phyloP scores from a whole-genome alignment of 2,329 filamentous ascomycete species.

The Emydomyces testavorans region DNA sequence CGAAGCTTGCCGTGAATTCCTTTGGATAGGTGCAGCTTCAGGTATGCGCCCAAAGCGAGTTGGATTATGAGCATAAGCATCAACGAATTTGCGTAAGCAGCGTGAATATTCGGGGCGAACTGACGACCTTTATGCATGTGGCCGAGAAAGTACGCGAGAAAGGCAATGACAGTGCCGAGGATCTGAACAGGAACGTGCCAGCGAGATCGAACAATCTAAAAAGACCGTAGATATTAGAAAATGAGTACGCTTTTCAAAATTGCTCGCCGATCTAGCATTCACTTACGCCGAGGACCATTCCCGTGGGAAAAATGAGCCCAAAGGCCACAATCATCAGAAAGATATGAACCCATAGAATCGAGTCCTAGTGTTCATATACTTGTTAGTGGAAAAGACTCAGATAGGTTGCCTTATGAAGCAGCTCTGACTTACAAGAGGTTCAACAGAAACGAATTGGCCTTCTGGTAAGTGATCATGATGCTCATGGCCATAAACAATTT shows the following conservation, averaged over 20 bases:
- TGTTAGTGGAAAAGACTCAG: neutral
- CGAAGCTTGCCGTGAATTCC: conserved; percentile 72
- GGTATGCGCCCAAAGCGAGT: conserved; percentile 68
- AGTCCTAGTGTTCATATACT: conserved; percentile 43
- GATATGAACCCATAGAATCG: conserved; percentile 87
- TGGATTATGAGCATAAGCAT: conserved; percentile 71
- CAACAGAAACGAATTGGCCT: conserved; percentile 56
- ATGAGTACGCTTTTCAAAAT: neutral
- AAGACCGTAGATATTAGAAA: conserved; percentile 8
- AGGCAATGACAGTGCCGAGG: conserved; percentile 59
- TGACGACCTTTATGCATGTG: conserved; percentile 82
- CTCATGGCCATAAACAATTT: conserved; percentile 38
- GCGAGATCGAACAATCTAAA: conserved; percentile 70
- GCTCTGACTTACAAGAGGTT: conserved; percentile 54
- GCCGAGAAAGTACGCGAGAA: conserved; percentile 80
- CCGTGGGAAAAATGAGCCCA: conserved; percentile 82
- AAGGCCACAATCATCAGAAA: conserved; percentile 76
- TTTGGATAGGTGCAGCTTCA: conserved; percentile 78
- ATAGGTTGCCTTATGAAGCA: conserved; percentile 15
- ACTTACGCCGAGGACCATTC: conserved; percentile 87
- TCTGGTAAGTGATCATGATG: conserved; percentile 52
- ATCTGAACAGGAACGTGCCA: conserved; percentile 91
- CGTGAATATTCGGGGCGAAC: conserved; percentile 71
- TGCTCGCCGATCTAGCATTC: neutral
- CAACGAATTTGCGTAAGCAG: conserved; percentile 64